Conservation (phyloP, 352 stramenopile genomes). For the Phytophthora hybrid region DNA sequence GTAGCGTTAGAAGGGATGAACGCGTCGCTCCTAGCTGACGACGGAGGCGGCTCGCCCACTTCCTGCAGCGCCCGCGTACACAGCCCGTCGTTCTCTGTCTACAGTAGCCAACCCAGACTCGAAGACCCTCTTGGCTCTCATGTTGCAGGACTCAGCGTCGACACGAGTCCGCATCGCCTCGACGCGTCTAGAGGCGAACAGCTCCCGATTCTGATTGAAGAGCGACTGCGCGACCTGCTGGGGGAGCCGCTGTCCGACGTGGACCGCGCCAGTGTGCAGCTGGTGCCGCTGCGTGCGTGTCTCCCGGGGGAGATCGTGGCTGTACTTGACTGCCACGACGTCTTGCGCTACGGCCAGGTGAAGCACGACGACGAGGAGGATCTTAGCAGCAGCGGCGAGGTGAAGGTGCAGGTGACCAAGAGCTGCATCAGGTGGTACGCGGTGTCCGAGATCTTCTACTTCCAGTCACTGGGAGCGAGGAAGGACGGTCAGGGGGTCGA, state of each 20-base stretch:
- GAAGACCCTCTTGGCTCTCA: neutral
- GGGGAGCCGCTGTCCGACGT: constrained; percentile 44
- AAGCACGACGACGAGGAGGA: constrained; percentile 29
- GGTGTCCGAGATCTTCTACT: constrained; percentile 61
- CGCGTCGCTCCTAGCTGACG: too few species aligned
- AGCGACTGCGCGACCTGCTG: constrained; percentile 38
- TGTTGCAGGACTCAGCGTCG: neutral
- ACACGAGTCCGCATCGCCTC: neutral
- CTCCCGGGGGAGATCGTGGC: constrained; percentile 62
- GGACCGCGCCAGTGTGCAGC: constrained; percentile 42
- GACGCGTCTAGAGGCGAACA: constrained; percentile 1
- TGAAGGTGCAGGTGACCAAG: constrained; percentile 57
- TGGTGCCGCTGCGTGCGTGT: constrained; percentile 48
- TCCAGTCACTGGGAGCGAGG: constrained; percentile 35
- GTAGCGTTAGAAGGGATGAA: too few species aligned
- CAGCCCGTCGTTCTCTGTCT: constrained; percentile 2
- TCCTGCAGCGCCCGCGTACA: constrained; percentile 13
- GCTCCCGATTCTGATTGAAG: constrained; percentile 29
- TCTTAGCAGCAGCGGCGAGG: constrained; percentile 35
- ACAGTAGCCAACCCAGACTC: neutral
- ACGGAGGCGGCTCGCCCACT: constrained; percentile 12
- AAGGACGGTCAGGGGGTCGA: constrained; percentile 2
- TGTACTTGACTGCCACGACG: constrained; percentile 33
- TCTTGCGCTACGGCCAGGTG: constrained; percentile 52
- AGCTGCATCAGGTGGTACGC: constrained; percentile 49